Percentiles rank a stretch among this genome's conserved stretches.
Evolutionary conservation across 2,329 filamentous ascomycete species (phyloP).

Genomic region (Claviceps sp.): DNA sequence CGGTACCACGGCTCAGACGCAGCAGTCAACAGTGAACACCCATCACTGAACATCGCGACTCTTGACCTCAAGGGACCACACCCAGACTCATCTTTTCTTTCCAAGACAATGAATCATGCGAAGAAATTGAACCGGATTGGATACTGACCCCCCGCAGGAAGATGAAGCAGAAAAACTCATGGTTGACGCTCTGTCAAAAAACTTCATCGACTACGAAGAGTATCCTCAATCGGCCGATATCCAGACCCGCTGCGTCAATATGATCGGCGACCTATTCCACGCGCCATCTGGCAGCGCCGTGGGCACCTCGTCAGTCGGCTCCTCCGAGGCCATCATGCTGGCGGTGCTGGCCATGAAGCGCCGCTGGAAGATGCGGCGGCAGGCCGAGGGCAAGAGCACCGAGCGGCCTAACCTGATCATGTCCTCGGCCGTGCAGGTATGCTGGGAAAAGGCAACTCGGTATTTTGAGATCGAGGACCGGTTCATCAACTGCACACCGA

Average conservation of each 20-base stretch:
- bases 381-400: slow-evolving; percentile 66
- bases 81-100: too few species aligned
- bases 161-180: slow-evolving; percentile 39
- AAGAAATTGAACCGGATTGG: too few species aligned
- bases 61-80: too few species aligned
- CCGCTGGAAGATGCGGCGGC: slow-evolving; percentile 44
- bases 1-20: too few species aligned
- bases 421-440: slow-evolving; percentile 91
- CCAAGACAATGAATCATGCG: too few species aligned
- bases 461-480: slow-evolving; percentile 93
- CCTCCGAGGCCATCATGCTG: slow-evolving; percentile 73
- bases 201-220: slow-evolving; percentile 86
- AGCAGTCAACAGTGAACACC: too few species aligned
- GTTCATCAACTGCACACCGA: slow-evolving; percentile 50
- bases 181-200: slow-evolving; percentile 82
- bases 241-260: slow-evolving; percentile 83
- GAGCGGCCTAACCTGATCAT: slow-evolving; percentile 86
- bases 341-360: slow-evolving; percentile 18
- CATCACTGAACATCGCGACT: too few species aligned
- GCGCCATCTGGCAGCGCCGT: slow-evolving; percentile 59
- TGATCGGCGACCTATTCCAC: slow-evolving; percentile 85
- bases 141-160: slow-evolving; percentile 55
- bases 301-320: slow-evolving; percentile 80
- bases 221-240: slow-evolving; percentile 72
- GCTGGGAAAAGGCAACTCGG: slow-evolving; percentile 84